These are phyloP conservation scores for Aspergillus aculeatinus DNA, from an alignment of 2,329 filamentous ascomycete genomes.

Conservation along the genomic window DNA sequence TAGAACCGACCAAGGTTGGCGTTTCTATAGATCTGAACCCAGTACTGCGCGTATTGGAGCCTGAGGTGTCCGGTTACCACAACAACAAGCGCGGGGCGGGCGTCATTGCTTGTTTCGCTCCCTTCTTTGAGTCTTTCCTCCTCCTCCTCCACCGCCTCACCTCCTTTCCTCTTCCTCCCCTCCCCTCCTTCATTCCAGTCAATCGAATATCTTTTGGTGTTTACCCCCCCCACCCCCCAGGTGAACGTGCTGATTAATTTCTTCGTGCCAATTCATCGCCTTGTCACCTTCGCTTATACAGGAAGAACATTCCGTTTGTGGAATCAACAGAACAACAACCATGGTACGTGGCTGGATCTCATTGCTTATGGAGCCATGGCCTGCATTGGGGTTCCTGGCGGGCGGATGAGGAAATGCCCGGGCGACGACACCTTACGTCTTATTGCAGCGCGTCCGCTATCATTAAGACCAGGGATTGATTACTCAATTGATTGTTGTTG, in stretches of 20 bases:
- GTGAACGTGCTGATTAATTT: not conserved
- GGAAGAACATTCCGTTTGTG: slow-evolving; percentile 8
- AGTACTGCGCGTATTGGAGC: not conserved
- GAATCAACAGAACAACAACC: slow-evolving; percentile 4
- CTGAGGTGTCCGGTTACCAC: slow-evolving; percentile 21
- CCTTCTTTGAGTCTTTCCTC: not conserved
- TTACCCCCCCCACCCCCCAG: not conserved
- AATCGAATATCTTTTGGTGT: not conserved
- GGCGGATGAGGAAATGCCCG: slow-evolving; percentile 1
- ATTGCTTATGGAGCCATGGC: not conserved
- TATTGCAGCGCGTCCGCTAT: not conserved
- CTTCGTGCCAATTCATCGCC: not conserved
- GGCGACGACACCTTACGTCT: not conserved
- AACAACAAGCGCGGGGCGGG: slow-evolving; percentile 17
- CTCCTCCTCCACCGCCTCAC: slow-evolving; percentile 8
- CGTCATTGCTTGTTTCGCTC: slow-evolving; percentile 1
- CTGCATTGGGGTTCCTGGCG: not conserved
- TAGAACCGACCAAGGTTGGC: too few species aligned
- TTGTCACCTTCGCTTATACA: slow-evolving; percentile 5
- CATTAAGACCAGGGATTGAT: not conserved
- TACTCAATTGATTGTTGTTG: not conserved
- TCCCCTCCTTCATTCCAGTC: slow-evolving; percentile 8
- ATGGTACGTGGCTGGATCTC: slow-evolving; percentile 14
- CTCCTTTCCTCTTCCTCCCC: slow-evolving; percentile 8
- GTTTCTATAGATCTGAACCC: not conserved